phyloP scores from a whole-genome alignment of 768 basidiomycete species.

The Kwoniella dejecticola region DNA sequence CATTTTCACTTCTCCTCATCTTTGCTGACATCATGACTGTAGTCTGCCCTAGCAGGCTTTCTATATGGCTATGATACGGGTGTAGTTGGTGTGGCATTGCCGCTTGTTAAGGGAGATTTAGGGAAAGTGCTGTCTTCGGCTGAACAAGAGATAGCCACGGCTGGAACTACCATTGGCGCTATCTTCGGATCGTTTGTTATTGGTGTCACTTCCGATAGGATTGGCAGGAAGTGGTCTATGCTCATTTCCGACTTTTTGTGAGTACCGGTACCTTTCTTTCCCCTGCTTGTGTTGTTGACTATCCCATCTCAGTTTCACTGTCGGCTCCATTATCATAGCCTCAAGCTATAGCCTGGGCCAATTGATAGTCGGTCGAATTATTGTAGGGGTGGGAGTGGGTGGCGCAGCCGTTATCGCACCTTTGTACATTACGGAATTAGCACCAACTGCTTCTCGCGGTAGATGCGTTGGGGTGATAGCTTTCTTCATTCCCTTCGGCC shows the following conservation, averaged over 20 bases:
- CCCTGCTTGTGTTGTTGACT: not conserved
- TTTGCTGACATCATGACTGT: too few species aligned
- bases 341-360: slow-evolving; percentile 25
- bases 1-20: too few species aligned
- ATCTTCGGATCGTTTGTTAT: slow-evolving; percentile 21
- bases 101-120: slow-evolving; percentile 16
- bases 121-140: slow-evolving; percentile 3
- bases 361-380: slow-evolving; percentile 28
- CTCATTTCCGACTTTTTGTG: slow-evolving; percentile 20
- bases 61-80: slow-evolving; percentile 24
- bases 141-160: slow-evolving; percentile 27
- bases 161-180: slow-evolving; percentile 28
- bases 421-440: slow-evolving; percentile 29
- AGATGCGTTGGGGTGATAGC: slow-evolving; percentile 25
- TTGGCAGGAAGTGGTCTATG: slow-evolving; percentile 23
- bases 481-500: slow-evolving; percentile 30
- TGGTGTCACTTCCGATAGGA: slow-evolving; percentile 17
- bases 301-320: not conserved
- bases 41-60: slow-evolving; percentile 27
- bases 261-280: not conserved
- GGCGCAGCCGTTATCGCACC: slow-evolving; percentile 25
- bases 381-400: slow-evolving; percentile 33
- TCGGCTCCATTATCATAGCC: slow-evolving; percentile 23
- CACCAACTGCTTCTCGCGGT: slow-evolving; percentile 24
- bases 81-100: slow-evolving; percentile 19